Conservation (phyloP, 2,329 filamentous ascomycete species). For the Ascochyta lentis region DNA sequence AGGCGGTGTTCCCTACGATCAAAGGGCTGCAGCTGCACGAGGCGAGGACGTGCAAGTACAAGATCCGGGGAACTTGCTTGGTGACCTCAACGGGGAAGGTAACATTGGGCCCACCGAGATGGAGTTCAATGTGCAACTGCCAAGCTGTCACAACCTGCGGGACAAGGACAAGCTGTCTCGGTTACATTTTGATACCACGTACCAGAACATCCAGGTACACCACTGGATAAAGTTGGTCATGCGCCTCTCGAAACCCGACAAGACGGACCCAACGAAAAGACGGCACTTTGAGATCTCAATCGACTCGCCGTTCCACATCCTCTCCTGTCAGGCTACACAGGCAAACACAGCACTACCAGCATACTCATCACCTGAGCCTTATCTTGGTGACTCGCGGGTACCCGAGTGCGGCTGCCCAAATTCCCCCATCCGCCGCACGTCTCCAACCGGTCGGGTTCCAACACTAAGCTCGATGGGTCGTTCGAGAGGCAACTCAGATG, state of each 20-base stretch:
- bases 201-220: constrained; percentile 90
- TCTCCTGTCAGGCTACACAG: constrained; percentile 91
- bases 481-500: constrained; percentile 37
- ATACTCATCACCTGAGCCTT: constrained; percentile 67
- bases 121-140: constrained; percentile 91
- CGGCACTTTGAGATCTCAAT: constrained; percentile 96
- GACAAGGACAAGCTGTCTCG: constrained; percentile 70
- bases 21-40: constrained; percentile 61
- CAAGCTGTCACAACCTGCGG: constrained; percentile 83
- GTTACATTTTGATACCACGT: constrained; percentile 89
- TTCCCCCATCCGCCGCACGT: constrained; percentile 60
- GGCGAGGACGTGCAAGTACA: constrained; percentile 62
- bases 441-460: constrained; percentile 59
- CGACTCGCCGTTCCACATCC: constrained; percentile 91
- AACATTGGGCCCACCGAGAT: constrained; percentile 90
- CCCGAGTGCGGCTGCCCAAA: constrained; percentile 71
- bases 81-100: constrained; percentile 74
- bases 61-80: constrained; percentile 74
- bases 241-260: constrained; percentile 84
- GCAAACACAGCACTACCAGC: constrained; percentile 86
- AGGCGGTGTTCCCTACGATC: constrained; percentile 75
- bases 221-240: constrained; percentile 99
- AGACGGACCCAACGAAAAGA: constrained; percentile 77
- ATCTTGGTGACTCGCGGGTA: constrained; percentile 40
- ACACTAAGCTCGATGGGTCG: constrained; percentile 64